These are phyloP conservation scores for Adansonia rubrostipa DNA, from an alignment of 441 rosid genomes.

Conservation along the genomic window DNA sequence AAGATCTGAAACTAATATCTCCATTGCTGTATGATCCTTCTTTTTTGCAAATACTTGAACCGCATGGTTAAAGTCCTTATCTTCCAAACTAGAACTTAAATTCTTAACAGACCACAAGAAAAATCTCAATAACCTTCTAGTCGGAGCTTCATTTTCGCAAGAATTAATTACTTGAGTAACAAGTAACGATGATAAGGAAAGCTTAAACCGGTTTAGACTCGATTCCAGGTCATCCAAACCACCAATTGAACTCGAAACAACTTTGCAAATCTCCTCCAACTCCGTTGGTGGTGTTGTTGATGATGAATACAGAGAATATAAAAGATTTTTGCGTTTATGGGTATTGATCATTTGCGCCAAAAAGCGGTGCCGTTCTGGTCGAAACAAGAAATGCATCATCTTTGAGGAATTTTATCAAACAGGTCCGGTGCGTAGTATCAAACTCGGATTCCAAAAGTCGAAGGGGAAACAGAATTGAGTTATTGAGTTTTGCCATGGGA, in stretches of 20 bases:
- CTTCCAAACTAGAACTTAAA: conserved; percentile 42
- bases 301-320: conserved; percentile 33
- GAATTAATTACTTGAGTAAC: conserved; percentile 51
- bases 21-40: conserved; percentile 64
- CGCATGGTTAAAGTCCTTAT: conserved; percentile 63
- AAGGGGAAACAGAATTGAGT: neutral
- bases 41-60: conserved; percentile 65
- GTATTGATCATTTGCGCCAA: conserved; percentile 17
- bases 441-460: neutral
- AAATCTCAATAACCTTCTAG: conserved; percentile 70
- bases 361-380: conserved; percentile 30
- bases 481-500: neutral
- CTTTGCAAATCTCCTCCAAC: conserved; percentile 48
- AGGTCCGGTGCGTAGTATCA: conserved; percentile 16
- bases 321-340: conserved; percentile 11
- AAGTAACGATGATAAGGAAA: conserved; percentile 43
- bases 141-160: conserved; percentile 61
- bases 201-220: conserved; percentile 42
- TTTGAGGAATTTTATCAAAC: conserved; percentile 39
- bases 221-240: conserved; percentile 76
- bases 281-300: conserved; percentile 21
- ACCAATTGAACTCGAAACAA: conserved; percentile 62
- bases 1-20: conserved; percentile 68
- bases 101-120: conserved; percentile 70
- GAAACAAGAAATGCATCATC: conserved; percentile 35